These are phyloP conservation scores for Globisporangium alternatum DNA, from an alignment of 352 stramenopile species.

Conservation along the genomic window DNA sequence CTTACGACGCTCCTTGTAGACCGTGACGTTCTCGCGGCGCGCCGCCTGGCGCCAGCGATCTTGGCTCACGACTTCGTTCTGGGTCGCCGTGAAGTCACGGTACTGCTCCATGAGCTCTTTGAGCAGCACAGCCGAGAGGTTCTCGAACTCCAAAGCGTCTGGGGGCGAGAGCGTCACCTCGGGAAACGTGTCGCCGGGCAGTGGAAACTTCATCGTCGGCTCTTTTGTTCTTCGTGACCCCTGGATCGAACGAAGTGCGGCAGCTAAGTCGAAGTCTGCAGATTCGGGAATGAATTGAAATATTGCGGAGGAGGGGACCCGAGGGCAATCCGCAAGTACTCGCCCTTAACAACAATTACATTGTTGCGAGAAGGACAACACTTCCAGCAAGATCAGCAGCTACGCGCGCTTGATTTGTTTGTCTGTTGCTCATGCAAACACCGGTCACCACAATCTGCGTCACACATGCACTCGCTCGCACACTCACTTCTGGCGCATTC, in stretches of 20 bases:
- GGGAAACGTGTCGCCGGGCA: constrained; percentile 1
- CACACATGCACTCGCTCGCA: too few species aligned
- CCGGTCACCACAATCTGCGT: too few species aligned
- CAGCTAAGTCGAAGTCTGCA: neutral
- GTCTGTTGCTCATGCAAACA: too few species aligned
- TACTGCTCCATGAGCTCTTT: constrained; percentile 9
- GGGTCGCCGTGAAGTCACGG: constrained; percentile 6
- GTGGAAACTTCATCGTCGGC: constrained; percentile 6
- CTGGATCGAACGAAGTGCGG: too few species aligned
- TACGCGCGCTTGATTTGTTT: too few species aligned
- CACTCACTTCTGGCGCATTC: too few species aligned
- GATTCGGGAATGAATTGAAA: neutral
- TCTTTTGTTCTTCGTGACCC: neutral
- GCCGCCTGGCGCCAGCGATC: constrained; percentile 5
- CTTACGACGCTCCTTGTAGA: constrained; percentile 10
- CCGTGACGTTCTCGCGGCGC: constrained; percentile 10
- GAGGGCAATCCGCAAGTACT: too few species aligned
- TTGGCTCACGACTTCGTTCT: neutral
- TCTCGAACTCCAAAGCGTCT: neutral
- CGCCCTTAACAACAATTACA: too few species aligned
- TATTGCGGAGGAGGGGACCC: too few species aligned
- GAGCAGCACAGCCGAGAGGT: neutral
- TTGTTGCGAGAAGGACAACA: too few species aligned
- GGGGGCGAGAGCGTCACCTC: neutral
- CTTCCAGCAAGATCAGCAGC: too few species aligned